These are phyloP conservation scores for Zopfochytrium polystomum DNA, from an alignment of 371 early-diverging fungal genomes.

Conservation along the genomic window DNA sequence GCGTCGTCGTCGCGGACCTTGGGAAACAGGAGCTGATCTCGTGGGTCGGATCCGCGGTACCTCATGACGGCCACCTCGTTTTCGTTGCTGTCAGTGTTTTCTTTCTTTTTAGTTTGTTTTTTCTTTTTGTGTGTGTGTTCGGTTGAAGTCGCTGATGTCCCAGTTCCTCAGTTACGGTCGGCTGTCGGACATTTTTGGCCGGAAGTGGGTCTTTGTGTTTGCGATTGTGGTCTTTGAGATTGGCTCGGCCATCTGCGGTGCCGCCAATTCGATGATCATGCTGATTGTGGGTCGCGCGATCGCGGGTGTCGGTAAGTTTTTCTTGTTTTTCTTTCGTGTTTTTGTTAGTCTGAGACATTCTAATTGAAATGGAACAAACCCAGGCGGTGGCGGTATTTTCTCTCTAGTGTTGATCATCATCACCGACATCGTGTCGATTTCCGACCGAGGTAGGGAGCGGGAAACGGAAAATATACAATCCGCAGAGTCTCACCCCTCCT, in stretches of 20 bases:
- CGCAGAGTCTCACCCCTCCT: conserved; percentile 12
- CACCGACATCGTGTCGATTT: conserved; percentile 23
- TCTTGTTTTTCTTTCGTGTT: too few relatives aligned
- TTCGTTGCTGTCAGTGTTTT: background rate
- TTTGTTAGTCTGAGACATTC: background rate
- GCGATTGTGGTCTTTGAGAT: conserved; percentile 59
- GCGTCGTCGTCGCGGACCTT: conserved; percentile 42
- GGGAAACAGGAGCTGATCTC: conserved; percentile 55
- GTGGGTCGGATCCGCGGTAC: conserved; percentile 48
- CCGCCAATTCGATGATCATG: conserved; percentile 46
- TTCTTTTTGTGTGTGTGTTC: background rate
- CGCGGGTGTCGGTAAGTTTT: conserved; percentile 23
- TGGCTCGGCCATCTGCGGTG: conserved; percentile 62
- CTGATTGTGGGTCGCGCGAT: conserved; percentile 19
- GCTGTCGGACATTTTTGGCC: conserved; percentile 71
- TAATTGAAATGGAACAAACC: background rate
- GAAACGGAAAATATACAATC: background rate
- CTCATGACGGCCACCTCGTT: background rate
- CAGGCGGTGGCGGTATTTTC: conserved; percentile 27
- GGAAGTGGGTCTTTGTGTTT: conserved; percentile 57
- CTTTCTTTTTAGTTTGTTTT: background rate
- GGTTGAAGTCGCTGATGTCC: background rate
- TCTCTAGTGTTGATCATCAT: conserved; percentile 18
- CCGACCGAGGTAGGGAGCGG: conserved; percentile 29
- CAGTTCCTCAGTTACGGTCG: conserved; percentile 25